Evolutionary conservation across 208 protist species (phyloP).

Genomic region (Trypanosoma platydactyli): DNA sequence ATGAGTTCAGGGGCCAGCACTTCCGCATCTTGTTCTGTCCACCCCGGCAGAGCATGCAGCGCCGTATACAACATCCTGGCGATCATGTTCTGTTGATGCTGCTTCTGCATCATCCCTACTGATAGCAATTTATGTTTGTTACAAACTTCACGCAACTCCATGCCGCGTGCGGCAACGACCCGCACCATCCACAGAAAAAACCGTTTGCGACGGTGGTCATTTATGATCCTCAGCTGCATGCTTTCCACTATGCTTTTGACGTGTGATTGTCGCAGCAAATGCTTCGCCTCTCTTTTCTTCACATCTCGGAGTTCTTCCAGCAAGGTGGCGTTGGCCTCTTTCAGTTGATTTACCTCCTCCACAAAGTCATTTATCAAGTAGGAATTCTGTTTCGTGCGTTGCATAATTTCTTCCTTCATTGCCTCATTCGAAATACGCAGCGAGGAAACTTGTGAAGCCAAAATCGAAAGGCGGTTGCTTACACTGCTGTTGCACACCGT

Average conservation of each 20-base stretch:
- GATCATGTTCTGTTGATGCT: slow-evolving; percentile 16
- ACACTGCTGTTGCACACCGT: slow-evolving; percentile 21
- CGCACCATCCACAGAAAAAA: slow-evolving; percentile 12
- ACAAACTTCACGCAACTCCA: neutral
- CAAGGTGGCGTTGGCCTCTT: slow-evolving; percentile 27
- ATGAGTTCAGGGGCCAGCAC: neutral
- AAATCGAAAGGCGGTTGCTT: slow-evolving; percentile 35
- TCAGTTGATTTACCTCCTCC: slow-evolving; percentile 17
- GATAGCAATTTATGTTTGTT: slow-evolving; percentile 12
- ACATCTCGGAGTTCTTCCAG: slow-evolving; percentile 5
- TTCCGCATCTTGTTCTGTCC: neutral
- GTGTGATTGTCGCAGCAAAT: neutral
- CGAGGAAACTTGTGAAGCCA: slow-evolving; percentile 37
- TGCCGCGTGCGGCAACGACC: neutral
- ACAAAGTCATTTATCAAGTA: slow-evolving; percentile 33
- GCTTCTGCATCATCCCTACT: slow-evolving; percentile 10
- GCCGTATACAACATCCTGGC: neutral
- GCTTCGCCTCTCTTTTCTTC: slow-evolving; percentile 3
- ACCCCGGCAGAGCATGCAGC: slow-evolving; percentile 16
- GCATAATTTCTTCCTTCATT: slow-evolving; percentile 45
- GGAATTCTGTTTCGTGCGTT: slow-evolving; percentile 35
- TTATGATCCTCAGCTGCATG: neutral
- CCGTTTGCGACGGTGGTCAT: neutral
- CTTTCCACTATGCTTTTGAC: slow-evolving; percentile 3
- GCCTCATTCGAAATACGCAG: slow-evolving; percentile 41